Conservation (phyloP, 2,329 filamentous ascomycete genomes). For the Claviceps spartinae region DNA sequence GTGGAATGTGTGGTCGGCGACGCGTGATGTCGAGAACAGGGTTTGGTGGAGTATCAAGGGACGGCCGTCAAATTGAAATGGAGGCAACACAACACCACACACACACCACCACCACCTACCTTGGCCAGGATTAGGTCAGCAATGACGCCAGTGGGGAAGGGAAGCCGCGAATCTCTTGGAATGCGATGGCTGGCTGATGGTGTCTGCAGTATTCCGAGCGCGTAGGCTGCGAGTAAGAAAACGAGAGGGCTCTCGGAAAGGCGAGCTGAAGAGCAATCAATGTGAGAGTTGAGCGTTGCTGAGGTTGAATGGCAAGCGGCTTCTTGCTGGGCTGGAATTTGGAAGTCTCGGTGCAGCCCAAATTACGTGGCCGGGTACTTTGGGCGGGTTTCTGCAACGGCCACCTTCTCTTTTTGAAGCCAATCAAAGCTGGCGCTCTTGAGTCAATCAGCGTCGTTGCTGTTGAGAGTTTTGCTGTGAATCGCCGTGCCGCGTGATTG, state of each 20-base stretch:
- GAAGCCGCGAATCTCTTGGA: background rate
- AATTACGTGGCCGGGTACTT: conserved; percentile 21
- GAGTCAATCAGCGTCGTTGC: conserved; percentile 1
- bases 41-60: conserved; percentile 4
- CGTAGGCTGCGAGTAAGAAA: background rate
- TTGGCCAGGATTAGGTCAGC: conserved; percentile 24
- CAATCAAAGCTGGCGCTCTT: conserved; percentile 8
- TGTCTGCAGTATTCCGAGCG: background rate
- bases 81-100: conserved; percentile 13
- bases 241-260: background rate
- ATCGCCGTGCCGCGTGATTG: background rate
- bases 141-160: conserved; percentile 21
- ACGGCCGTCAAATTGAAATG: conserved; percentile 23
- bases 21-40: conserved; percentile 2
- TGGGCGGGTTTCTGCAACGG: conserved; percentile 12
- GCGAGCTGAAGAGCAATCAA: background rate
- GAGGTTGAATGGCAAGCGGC: conserved; percentile 2
- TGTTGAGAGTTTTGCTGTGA: background rate
- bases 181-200: background rate
- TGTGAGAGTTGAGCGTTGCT: background rate
- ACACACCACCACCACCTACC: conserved; percentile 11
- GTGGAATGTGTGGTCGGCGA: background rate
- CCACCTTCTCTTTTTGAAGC: conserved; percentile 8
- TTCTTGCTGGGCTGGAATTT: conserved; percentile 14
- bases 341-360: conserved; percentile 22